Base-by-base conservation (phyloP, 2,329 filamentous ascomycete genomes). In the Hymenoscyphus repandus region DNA sequence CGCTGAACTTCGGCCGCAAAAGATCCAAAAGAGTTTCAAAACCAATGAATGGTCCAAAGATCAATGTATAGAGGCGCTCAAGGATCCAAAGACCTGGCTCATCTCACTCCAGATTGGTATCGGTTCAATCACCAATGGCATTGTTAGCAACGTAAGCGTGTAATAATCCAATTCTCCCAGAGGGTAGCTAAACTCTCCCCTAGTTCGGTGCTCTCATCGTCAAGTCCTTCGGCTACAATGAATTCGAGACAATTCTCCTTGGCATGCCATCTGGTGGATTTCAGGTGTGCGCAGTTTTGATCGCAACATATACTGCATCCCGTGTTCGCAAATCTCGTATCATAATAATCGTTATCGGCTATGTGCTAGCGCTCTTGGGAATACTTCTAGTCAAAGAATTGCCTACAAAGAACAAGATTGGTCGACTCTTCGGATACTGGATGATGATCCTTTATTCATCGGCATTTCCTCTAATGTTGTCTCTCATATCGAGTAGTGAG, bases 391-490 rank as follows among this genome's bases (percentile, higher is more conserved):
- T 68, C 77, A 1, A 68, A 74, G 10, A 70, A 84, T 52, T 83
- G 0, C 69, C 40, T 9, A 74, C 27, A 69, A 74, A 38, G 63
- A 70, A 1, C 66, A 73, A n/a, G 64, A 10, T 11, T 46, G 69
- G 1, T 66, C 73, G 22, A 68, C 73, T 0, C 66, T 72, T 1
- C 58, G 85, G 11, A 69, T 85, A 6, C 74, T 73, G 0, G 79
- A 76, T 0, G 84, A 83, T 65, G 83, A 85, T 58, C 68, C 84
- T 4, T 71, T 85, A 1, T 76, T 79, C 0, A 83, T 84, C 64
- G 68, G 51, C 49, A 15, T 49, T 56, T 11, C 51, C 55, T 10
- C 36, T 58, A 32, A 42, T 51, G 11, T 41, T 58, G 6, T 44
- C 55, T 78, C 77, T 2, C 78, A 76, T 3, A 82, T 83, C 59